A percentile compares a stretch with the other conserved stretches of the same genome.
phyloP scores from a whole-genome alignment of 1,139 yeast genomes.

The Sugiyamaella grinbergsii region DNA sequence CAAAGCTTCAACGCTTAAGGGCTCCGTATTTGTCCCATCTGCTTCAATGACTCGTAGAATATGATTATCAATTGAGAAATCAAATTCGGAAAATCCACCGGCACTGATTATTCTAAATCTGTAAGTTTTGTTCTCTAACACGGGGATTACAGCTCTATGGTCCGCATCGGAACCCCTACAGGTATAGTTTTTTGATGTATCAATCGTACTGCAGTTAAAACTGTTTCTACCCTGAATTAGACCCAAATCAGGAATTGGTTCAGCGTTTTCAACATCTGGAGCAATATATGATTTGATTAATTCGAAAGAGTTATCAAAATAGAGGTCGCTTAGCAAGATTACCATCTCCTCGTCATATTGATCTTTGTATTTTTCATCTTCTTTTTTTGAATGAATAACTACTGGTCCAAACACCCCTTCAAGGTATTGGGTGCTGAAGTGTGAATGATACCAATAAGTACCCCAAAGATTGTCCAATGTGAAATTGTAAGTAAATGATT shows the following conservation, averaged over 20 bases:
- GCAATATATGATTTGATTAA: constrained; percentile 55
- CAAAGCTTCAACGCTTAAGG: constrained; percentile 55
- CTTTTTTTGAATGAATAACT: constrained; percentile 56
- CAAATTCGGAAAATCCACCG: constrained; percentile 37
- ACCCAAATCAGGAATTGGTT: constrained; percentile 70
- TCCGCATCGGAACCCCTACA: constrained; percentile 21
- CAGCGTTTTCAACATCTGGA: constrained; percentile 85
- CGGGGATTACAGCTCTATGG: constrained; percentile 27
- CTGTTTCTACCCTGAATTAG: constrained; percentile 45
- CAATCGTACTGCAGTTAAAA: constrained; percentile 45
- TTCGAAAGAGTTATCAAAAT: constrained; percentile 59
- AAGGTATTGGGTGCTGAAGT: constrained; percentile 71
- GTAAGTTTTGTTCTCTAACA: constrained; percentile 26
- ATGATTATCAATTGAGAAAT: constrained; percentile 47
- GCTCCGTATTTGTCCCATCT: constrained; percentile 70
- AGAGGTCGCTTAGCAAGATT: constrained; percentile 70
- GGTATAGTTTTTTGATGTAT: constrained; percentile 36
- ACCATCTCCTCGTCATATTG: constrained; percentile 69
- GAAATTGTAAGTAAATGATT: constrained; percentile 65
- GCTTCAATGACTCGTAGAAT: constrained; percentile 60
- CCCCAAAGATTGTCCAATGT: constrained; percentile 76
- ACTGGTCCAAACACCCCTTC: constrained; percentile 82
- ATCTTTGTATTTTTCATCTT: constrained; percentile 42
- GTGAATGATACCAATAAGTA: constrained; percentile 89
- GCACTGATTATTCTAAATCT: constrained; percentile 39